These are phyloP conservation scores for Luvunga scandens DNA, from an alignment of 345 rosid genomes.

Conservation along the genomic window DNA sequence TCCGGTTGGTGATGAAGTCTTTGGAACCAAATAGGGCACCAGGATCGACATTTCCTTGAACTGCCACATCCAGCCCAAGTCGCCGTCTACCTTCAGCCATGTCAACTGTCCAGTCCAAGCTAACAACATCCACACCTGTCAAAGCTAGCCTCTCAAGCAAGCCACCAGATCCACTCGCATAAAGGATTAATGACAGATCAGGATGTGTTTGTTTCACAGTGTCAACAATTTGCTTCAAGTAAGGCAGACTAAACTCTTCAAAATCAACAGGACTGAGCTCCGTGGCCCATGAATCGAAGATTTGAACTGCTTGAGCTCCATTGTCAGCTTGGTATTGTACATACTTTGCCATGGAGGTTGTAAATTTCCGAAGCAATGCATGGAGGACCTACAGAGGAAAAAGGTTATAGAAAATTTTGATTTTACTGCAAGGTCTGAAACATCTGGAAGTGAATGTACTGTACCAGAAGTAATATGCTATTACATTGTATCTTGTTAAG, in stretches of 20 bases:
- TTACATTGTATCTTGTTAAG: neutral
- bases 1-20: constrained; percentile 80
- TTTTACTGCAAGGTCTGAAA: neutral
- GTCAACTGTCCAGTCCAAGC: constrained; percentile 98
- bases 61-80: constrained; percentile 69
- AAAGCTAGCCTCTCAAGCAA: constrained; percentile 80
- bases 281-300: constrained; percentile 97
- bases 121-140: constrained; percentile 91
- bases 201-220: constrained; percentile 87
- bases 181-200: constrained; percentile 78
- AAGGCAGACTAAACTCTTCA: constrained; percentile 88
- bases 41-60: constrained; percentile 95
- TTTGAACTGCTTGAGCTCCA: constrained; percentile 98
- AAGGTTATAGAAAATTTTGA: constrained; percentile 6
- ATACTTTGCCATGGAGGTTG: constrained; percentile 86
- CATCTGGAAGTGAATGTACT: neutral
- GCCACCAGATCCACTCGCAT: constrained; percentile 96
- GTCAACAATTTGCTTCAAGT: constrained; percentile 80
- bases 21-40: constrained; percentile 90
- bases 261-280: constrained; percentile 96
- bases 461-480: neutral
- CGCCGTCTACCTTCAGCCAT: constrained; percentile 96
- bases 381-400: constrained; percentile 63
- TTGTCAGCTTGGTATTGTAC: constrained; percentile 76
- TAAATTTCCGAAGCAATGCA: constrained; percentile 75